Percentiles rank a stretch among this genome's conserved stretches.
These are phyloP conservation scores for Aspergillus clavatus DNA, from an alignment of 2,329 filamentous ascomycete species.

Conservation along the genomic window DNA sequence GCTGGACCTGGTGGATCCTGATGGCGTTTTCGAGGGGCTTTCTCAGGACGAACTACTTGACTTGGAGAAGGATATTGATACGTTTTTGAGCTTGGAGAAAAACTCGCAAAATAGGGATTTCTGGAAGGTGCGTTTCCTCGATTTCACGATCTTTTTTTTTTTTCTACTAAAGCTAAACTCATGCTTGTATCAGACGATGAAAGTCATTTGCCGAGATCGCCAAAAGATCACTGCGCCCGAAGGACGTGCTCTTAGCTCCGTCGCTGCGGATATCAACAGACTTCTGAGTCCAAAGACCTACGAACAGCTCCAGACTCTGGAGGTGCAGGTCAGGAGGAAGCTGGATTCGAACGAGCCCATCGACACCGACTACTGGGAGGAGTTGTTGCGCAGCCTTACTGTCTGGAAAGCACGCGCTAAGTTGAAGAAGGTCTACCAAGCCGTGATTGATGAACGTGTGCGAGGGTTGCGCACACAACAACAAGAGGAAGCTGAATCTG, in stretches of 20 bases:
- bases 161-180: constrained; percentile 7
- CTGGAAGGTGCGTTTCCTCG: constrained; percentile 60
- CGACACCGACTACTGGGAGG: constrained; percentile 97
- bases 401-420: constrained; percentile 91
- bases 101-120: constrained; percentile 76
- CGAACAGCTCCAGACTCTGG: constrained; percentile 79
- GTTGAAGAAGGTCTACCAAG: constrained; percentile 70
- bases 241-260: constrained; percentile 72
- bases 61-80: constrained; percentile 75
- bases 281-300: constrained; percentile 80
- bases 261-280: constrained; percentile 81
- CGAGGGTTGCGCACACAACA: constrained; percentile 63
- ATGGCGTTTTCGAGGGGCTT: constrained; percentile 72
- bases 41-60: constrained; percentile 63
- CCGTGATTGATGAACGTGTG: constrained; percentile 66
- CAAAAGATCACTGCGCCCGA: constrained; percentile 63
- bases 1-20: constrained; percentile 73
- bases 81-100: constrained; percentile 73
- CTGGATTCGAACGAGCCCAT: constrained; percentile 84
- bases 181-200: constrained; percentile 59
- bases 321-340: constrained; percentile 82
- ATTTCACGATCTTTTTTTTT: not conserved
- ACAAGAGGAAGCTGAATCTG: constrained; percentile 58
- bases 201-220: constrained; percentile 74
- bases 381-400: constrained; percentile 74